Base-by-base conservation (phyloP, 768 basidiomycete species). In the Crassisporium funariophilum region DNA sequence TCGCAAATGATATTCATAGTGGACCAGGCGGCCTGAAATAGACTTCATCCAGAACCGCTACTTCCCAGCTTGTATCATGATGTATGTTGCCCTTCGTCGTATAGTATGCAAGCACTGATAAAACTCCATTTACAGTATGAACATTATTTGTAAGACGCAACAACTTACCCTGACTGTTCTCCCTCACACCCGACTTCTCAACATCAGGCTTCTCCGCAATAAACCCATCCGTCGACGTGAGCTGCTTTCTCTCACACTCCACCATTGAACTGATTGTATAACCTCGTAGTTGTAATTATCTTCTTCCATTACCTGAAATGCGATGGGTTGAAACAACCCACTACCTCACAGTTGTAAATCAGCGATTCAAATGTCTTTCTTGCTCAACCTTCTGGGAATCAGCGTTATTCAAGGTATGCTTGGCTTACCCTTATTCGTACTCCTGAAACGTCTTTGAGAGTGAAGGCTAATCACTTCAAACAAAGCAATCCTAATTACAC, bases 401-500 rank as follows among this genome's bases (percentile, higher is more conserved):
- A 27, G 47, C 13, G 46, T 46, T 19, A 51, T 53, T 29, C 49
- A 57, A 51, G 53, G 53, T 41, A 25, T 11, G 35, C 27, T 25
- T 12, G 5, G 13, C n/a, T 12, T 16, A 8, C 15, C 16, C 9
- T 33, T 17, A 23, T 19, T 13, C 35, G 4, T 9, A n/a, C 13
- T 22, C 27, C 25, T 35, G 46, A 39, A n/a, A n/a, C n/a, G n/a
- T n/a, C n/a, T n/a, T n/a, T n/a, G n/a, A n/a, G n/a, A n/a, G n/a
- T n/a, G n/a, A n/a, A n/a, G n/a, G n/a, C n/a, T n/a, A n/a, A n/a
- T n/a, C n/a, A n/a, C n/a, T n/a, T n/a, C n/a, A n/a, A n/a, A n/a
- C n/a, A n/a, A 35, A 75, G 73, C 65, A 16, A 71, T 72, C 33
- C 63, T 74, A 12, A 64, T 69, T 23, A 55, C 66, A 29, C 66